Evolutionary conservation across 352 stramenopile genomes (phyloP).

Genomic region (Phytopythium mirpurense): DNA sequence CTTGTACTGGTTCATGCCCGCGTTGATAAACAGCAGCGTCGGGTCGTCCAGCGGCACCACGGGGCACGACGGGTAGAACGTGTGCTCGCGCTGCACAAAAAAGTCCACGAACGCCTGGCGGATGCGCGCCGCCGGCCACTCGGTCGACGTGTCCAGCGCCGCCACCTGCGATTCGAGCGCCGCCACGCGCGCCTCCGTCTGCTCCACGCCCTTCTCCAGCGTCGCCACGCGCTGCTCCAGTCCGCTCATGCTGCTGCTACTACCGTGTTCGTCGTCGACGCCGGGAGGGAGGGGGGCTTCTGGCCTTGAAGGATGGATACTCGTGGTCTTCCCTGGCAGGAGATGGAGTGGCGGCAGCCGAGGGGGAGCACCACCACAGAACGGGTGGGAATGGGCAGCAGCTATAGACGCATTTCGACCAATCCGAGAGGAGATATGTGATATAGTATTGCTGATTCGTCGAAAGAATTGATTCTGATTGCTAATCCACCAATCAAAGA

Average conservation of each 20-base stretch:
- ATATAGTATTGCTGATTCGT: too few species aligned
- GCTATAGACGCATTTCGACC: too few species aligned
- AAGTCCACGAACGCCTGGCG: conserved; percentile 97
- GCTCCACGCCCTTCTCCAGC: conserved; percentile 22
- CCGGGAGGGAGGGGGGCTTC: too few species aligned
- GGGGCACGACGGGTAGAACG: conserved; percentile 94
- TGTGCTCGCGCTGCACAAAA: conserved; percentile 94
- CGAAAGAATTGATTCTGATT: too few species aligned
- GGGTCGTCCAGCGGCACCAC: conserved; percentile 97
- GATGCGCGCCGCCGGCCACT: conserved; percentile 95
- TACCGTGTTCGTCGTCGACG: too few species aligned
- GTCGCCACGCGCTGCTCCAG: conserved; percentile 26
- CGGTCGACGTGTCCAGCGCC: conserved; percentile 14
- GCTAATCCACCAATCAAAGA: not conserved
- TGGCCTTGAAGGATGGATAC: too few species aligned
- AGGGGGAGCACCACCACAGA: too few species aligned
- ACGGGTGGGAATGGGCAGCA: too few species aligned
- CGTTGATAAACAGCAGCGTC: conserved; percentile 99
- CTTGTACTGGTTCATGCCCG: conserved; percentile 99
- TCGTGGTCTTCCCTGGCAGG: too few species aligned
- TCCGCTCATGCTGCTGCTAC: conserved; percentile 15
- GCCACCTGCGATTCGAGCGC: conserved; percentile 16
- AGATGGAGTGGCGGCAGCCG: too few species aligned
- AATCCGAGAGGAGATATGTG: too few species aligned
- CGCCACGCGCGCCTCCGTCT: conserved; percentile 18